Evolutionary conservation across 352 stramenopile genomes (phyloP).

Genomic region (Phytophthora macrochlamydospora): DNA sequence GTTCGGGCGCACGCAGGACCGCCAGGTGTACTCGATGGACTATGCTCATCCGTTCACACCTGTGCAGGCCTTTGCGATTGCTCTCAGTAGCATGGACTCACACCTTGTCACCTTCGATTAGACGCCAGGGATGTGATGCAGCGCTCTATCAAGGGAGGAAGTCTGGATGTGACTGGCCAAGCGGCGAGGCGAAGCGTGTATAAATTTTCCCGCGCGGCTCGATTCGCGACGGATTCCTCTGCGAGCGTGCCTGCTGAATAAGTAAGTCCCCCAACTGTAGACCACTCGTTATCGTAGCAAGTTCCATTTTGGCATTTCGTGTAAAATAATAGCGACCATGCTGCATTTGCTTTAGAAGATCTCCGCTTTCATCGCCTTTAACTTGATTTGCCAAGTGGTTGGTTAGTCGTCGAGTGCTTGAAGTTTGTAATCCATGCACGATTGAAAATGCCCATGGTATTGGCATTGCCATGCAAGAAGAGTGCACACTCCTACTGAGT

Average conservation of each 20-base stretch:
- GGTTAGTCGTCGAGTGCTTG: no score
- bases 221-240: conserved; percentile 27
- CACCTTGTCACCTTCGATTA: conserved; percentile 89
- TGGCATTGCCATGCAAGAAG: no score
- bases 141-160: no score
- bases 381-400: no score
- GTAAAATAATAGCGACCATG: conserved; percentile 46
- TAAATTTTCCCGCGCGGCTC: conserved; percentile 32
- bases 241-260: conserved; percentile 22
- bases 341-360: conserved; percentile 19
- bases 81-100: conserved; percentile 89
- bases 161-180: neutral
- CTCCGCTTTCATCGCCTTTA: no score
- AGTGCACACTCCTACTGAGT: no score
- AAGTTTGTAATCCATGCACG: no score
- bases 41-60: conserved; percentile 86
- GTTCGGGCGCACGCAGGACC: conserved; percentile 85
- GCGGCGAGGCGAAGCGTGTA: conserved; percentile 35
- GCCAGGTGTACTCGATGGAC: conserved; percentile 90
- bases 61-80: conserved; percentile 86
- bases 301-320: conserved; percentile 44
- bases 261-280: conserved; percentile 27
- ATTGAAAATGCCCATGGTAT: no score
- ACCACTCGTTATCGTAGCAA: conserved; percentile 40
- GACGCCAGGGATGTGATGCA: conserved; percentile 15